Percentiles rank a stretch among this genome's conserved stretches.
Evolutionary conservation across 2,329 filamentous ascomycete species (phyloP).

Genomic region (Xylariaceae sp.): DNA sequence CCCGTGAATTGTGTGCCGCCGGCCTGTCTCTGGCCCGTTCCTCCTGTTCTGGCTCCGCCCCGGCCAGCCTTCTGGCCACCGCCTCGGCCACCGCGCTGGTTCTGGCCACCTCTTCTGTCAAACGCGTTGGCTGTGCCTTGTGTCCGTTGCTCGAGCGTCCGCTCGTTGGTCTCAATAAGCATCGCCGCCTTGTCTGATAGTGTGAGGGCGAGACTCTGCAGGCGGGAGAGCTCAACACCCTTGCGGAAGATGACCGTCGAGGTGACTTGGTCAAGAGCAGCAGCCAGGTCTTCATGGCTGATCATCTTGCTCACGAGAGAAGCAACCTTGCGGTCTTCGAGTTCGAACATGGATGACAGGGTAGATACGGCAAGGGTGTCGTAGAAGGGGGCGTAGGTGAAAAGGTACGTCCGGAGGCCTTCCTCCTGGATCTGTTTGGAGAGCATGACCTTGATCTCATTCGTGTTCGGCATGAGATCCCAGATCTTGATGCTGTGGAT

Average conservation of each 20-base stretch:
- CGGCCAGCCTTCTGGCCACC: conserved; percentile 49
- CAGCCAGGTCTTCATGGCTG: conserved; percentile 94
- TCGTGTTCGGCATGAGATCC: conserved; percentile 90
- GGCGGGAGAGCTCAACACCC: conserved; percentile 92
- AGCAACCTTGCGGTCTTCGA: conserved; percentile 83
- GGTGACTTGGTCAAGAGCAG: conserved; percentile 96
- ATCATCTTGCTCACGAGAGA: conserved; percentile 99
- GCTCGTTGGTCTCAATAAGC: conserved; percentile 95
- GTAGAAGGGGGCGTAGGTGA: conserved; percentile 99
- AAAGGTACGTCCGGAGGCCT: conserved; percentile 94
- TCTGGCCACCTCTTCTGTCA: conserved; percentile 80
- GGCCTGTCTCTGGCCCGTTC: conserved; percentile 60
- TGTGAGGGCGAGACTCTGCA: conserved; percentile 91
- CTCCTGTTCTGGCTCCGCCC: conserved; percentile 43
- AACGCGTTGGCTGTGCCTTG: conserved; percentile 94
- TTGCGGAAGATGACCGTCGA: conserved; percentile 98
- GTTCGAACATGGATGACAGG: conserved; percentile 90
- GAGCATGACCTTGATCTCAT: conserved; percentile 95
- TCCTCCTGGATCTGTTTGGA: conserved; percentile 98
- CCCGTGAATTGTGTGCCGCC: conserved; percentile 77
- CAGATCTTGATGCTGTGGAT: conserved; percentile 99
- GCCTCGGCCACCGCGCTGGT: conserved; percentile 54
- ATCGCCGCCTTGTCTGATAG: conserved; percentile 93
- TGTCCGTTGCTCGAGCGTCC: conserved; percentile 93
- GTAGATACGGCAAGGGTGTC: conserved; percentile 87